Evolutionary conservation across 2,329 filamentous ascomycete species (phyloP), one percentile per base, ranked within the genome.

Genomic region (Colletotrichum sp.): DNA sequence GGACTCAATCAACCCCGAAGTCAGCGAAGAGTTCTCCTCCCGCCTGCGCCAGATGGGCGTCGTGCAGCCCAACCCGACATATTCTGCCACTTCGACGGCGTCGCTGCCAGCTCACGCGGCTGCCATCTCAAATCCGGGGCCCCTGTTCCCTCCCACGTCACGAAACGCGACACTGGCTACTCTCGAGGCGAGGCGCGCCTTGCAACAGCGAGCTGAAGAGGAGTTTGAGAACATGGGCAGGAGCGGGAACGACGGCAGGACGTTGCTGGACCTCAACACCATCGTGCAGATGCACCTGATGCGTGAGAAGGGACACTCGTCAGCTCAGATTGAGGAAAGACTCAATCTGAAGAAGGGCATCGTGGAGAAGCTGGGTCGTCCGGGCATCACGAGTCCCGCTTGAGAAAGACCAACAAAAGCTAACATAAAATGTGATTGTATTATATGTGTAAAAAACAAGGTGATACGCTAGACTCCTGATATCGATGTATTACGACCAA

Each of bases 21-120:
- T 83, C 21, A 82, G 85, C 60, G 80, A 84, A n/a, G 87, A 83
- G 77, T 91, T 90, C 81, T 87, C 89, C 10, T 83, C 83, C 65
- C 89, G 90, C 18, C 86, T 92, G 7, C 86, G 86, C 30, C 83
- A 89, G 77, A 90, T 92, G 87, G 90, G 90, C 80, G 84, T 91
- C 34, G 90, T 86, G 10, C 86, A 89, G 63, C 89, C 90, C 6
- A 89, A 88, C 77, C 89, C 90, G 34, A 90, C 88, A 6, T 88
- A 86, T 63, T 91, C 89, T 8, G 84, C 88, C 28, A 90, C 89
- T 3, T 91, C 89, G 9, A 89, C 84, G 3, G 89, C 85, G 9
- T 77, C 75, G 10, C 69, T 68, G 57, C 30, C 68, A 9, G 79
- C 28, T 34, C 77, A 15, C 71, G 74, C 64, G 12, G 64, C 66